Percentiles rank a stretch among this genome's conserved stretches.
Evolutionary conservation across 1,284 basidiomycete species (phyloP).

Genomic region (Cutaneotrichosporon dermatis): DNA sequence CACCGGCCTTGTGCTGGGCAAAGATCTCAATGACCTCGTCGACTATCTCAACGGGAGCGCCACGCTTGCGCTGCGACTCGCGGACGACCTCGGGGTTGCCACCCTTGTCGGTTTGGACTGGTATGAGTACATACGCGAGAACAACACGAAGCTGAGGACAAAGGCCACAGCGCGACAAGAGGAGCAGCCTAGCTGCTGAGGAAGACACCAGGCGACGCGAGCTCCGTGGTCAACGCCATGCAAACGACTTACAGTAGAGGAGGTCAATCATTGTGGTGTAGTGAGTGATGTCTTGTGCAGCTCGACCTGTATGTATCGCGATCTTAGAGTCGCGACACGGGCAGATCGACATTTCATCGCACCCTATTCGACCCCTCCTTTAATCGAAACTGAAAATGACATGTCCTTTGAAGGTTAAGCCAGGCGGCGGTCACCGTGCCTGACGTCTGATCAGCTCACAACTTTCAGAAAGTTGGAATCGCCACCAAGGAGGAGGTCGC

Average conservation of each 20-base stretch:
- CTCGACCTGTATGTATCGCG: no score
- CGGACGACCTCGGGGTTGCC: slow-evolving; percentile 90
- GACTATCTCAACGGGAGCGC: slow-evolving; percentile 81
- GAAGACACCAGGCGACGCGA: background rate
- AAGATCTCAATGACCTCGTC: slow-evolving; percentile 84
- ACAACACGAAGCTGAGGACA: no score
- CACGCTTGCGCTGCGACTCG: slow-evolving; percentile 88
- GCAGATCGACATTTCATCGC: background rate
- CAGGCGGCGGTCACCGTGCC: background rate
- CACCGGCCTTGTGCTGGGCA: slow-evolving; percentile 69
- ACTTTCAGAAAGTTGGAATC: slow-evolving; percentile 5
- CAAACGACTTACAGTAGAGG: slow-evolving; percentile 36
- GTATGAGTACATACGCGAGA: background rate
- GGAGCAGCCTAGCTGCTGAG: no score
- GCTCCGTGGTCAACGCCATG: background rate
- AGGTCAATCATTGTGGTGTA: slow-evolving; percentile 41
- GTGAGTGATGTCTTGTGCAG: background rate
- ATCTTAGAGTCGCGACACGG: background rate
- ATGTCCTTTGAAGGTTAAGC: no score
- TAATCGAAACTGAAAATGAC: background rate
- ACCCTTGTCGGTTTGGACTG: slow-evolving; percentile 63
- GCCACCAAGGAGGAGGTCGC: background rate
- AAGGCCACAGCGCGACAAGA: no score
- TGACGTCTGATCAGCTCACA: background rate
- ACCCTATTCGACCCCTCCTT: background rate